Percentiles rank a stretch among this genome's conserved stretches.
phyloP scores from a whole-genome alignment of 2,329 filamentous ascomycete genomes.

The Trichoderma sp. region DNA sequence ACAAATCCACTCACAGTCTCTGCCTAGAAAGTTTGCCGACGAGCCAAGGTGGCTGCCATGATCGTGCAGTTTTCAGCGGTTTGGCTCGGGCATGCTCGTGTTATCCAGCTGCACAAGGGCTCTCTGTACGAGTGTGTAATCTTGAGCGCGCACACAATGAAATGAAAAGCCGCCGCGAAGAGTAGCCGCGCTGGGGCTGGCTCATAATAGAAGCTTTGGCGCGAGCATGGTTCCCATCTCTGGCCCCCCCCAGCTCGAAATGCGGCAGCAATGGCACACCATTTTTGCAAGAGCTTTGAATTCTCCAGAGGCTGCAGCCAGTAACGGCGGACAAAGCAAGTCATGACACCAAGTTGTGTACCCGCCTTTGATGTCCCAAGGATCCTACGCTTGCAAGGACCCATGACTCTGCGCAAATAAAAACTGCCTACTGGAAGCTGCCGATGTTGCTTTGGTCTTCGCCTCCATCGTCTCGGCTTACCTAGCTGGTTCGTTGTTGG shows the following conservation, averaged over 20 bases:
- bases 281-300: background rate
- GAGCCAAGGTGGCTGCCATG: background rate
- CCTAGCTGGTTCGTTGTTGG: background rate
- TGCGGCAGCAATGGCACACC: constrained; percentile 26
- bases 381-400: constrained; percentile 18
- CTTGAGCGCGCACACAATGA: background rate
- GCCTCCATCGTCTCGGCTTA: background rate
- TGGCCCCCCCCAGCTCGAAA: constrained; percentile 16
- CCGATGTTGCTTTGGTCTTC: background rate
- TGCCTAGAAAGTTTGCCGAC: background rate
- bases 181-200: constrained; percentile 15
- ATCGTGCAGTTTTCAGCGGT: background rate
- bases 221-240: constrained; percentile 20
- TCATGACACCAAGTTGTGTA: constrained; percentile 24
- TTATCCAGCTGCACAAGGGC: background rate
- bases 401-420: constrained; percentile 22
- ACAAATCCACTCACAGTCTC: background rate
- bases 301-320: constrained; percentile 6
- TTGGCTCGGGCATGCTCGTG: background rate
- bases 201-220: constrained; percentile 7
- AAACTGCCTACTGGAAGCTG: background rate
- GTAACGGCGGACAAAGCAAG: constrained; percentile 12
- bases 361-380: constrained; percentile 12
- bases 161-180: background rate
- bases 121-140: background rate